A percentile compares a stretch with the other conserved stretches of the same genome.
These are phyloP conservation scores for Lentinus tigrinus DNA, from an alignment of 768 basidiomycete genomes.

Conservation along the genomic window DNA sequence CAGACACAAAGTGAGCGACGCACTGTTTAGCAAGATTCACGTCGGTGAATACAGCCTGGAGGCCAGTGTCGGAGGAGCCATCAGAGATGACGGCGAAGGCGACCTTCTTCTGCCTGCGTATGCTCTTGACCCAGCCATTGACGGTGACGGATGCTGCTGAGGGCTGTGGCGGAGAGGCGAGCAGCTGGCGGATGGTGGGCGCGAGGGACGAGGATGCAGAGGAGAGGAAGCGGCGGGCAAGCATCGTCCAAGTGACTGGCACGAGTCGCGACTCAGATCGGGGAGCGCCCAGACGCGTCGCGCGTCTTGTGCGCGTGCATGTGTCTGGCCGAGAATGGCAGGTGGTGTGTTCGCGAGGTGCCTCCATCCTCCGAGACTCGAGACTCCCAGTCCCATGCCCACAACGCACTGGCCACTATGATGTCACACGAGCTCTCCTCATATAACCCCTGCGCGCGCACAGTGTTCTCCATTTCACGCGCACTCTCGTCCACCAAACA, in stretches of 20 bases:
- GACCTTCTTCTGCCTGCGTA: slow-evolving; percentile 85
- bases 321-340: slow-evolving; percentile 11
- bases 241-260: slow-evolving; percentile 21
- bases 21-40: slow-evolving; percentile 33
- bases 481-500: no score
- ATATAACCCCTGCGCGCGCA: not conserved
- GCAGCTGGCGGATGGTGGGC: slow-evolving; percentile 38
- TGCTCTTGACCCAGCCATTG: slow-evolving; percentile 84
- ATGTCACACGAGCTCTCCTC: not conserved
- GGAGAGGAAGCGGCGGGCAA: slow-evolving; percentile 26
- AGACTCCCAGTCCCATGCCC: no score
- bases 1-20: slow-evolving; percentile 13
- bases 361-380: not conserved
- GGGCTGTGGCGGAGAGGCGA: slow-evolving; percentile 22
- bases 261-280: not conserved
- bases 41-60: slow-evolving; percentile 77
- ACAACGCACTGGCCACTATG: no score
- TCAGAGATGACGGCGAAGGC: slow-evolving; percentile 82
- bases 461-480: not conserved
- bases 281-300: slow-evolving; percentile 4
- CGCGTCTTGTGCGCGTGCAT: slow-evolving; percentile 2
- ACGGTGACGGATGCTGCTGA: slow-evolving; percentile 38
- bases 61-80: slow-evolving; percentile 65
- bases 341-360: slow-evolving; percentile 9
- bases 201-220: slow-evolving; percentile 23